phyloP scores from a whole-genome alignment of 805 yeast species.

The Myxozyma geophila region DNA sequence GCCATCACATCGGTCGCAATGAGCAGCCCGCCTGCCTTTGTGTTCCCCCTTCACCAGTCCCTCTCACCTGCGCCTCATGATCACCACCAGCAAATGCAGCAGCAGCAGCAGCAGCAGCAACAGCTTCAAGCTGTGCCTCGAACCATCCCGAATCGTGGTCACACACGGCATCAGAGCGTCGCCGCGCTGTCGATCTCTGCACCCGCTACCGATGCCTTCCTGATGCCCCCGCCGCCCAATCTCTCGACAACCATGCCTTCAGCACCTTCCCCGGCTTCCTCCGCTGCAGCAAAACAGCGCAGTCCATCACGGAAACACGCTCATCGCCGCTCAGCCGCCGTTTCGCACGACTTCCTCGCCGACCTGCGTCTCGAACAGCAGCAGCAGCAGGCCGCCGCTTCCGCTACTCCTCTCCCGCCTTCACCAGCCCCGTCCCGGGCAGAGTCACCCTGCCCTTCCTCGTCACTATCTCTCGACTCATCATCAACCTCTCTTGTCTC shows the following conservation, averaged over 20 bases:
- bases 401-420: conserved; percentile 14
- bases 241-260: too few species aligned
- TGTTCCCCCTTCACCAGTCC: conserved; percentile 22
- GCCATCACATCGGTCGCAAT: conserved; percentile 6
- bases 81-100: background rate
- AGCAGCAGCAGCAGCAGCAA: background rate
- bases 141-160: conserved; percentile 5
- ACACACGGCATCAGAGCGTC: conserved; percentile 4
- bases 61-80: conserved; percentile 4
- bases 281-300: conserved; percentile 6
- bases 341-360: conserved; percentile 79
- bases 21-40: conserved; percentile 16
- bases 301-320: conserved; percentile 53
- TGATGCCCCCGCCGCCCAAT: background rate
- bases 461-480: conserved; percentile 24
- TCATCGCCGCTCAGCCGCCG: conserved; percentile 85
- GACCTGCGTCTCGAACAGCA: conserved; percentile 26
- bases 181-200: conserved; percentile 13
- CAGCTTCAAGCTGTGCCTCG: conserved; percentile 4
- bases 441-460: conserved; percentile 27
- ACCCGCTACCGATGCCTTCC: background rate
- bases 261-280: background rate
- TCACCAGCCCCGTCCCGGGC: conserved; percentile 21
- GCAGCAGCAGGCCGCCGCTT: conserved; percentile 10
- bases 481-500: conserved; percentile 24